These are phyloP conservation scores for Echinochloa phyllopogon DNA, from an alignment of 176 grass and related monocot species.

Conservation along the genomic window DNA sequence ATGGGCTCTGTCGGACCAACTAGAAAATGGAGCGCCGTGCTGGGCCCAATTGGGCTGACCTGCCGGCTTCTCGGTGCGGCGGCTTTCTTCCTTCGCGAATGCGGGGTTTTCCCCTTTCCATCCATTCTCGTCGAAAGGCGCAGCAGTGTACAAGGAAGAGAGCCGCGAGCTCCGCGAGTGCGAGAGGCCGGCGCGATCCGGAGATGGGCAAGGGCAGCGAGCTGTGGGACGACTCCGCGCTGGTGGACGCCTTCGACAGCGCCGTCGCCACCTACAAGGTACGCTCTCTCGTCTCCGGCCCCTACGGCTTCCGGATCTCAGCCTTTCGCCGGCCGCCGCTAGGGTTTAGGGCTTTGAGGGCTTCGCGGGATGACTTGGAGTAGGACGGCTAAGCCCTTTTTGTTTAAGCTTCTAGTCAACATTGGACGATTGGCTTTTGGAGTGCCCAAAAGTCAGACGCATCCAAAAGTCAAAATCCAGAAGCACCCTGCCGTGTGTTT, in stretches of 20 bases:
- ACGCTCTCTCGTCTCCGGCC: background rate
- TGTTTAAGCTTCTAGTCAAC: too few relatives aligned
- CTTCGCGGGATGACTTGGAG: background rate
- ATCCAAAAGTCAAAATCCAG: too few relatives aligned
- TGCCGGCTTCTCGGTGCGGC: background rate
- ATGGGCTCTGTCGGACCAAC: background rate
- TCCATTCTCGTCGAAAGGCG: background rate
- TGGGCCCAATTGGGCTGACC: background rate
- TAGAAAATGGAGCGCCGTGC: background rate
- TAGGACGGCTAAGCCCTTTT: background rate
- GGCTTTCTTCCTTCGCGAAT: background rate
- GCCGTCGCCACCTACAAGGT: constrained; percentile 77
- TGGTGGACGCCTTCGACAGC: constrained; percentile 77
- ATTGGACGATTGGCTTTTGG: too few relatives aligned
- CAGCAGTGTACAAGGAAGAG: background rate
- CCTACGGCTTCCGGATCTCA: background rate
- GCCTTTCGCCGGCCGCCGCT: background rate
- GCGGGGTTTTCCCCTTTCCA: background rate
- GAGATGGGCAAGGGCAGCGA: constrained; percentile 77
- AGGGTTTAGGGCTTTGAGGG: constrained; percentile 42
- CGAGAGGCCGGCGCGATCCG: background rate
- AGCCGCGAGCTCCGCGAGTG: background rate
- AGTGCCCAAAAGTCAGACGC: too few relatives aligned
- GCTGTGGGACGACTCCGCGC: constrained; percentile 83
- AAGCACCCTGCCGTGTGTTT: too few relatives aligned